Base-by-base conservation (phyloP, 202 grass and related monocot genomes). In the Zizania palustris region DNA sequence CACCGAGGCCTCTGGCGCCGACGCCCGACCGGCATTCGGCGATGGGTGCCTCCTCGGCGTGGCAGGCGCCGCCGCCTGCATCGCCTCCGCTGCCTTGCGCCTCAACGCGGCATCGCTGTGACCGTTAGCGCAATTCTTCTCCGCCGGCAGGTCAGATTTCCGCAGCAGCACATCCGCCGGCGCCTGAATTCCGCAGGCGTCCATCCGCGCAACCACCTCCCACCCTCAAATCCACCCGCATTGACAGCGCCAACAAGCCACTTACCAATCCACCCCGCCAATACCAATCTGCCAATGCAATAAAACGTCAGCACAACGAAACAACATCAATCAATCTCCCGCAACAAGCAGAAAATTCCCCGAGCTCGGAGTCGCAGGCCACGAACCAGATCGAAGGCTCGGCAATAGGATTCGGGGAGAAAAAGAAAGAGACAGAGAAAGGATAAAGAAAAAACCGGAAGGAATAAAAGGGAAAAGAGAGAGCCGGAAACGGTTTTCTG, bases 41-140 rank as follows among this genome's bases (percentile, higher is more conserved):
- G 90, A 93, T 15, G 90, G 81, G 56, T 79, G 87, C 80, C 93
- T 51, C 63, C 76, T 64, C 11, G 88, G 87, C 16, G 89, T 78
- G 3, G 73, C 28, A 55, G 89, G 66, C 2, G 57, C 9, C 19
- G 51, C 54, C 18, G 73, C 33, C 22, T 67, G 73, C 72, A 83
- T 81, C 45, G 71, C 63, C 50, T 5, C 15, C 69, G 81, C 59
- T 50, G 50, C 73, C 80, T 83, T 87, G 78, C 85, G 87, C 66
- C 59, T 89, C 40, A 83, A 53, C 60, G 77, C 18, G 49, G 70
- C 80, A 59, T 89, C 28, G 28, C 28, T 63, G 33, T 53, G 65
- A n/a, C 69, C 82, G 50, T 86, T 54, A 11, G 50, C 45, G 63
- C 74, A 75, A 78, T 82, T 82, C 73, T 77, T 78, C 60, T 86